Evolutionary conservation across 441 rosid species (phyloP).

Genomic region (Rhodomyrtus psidioides): DNA sequence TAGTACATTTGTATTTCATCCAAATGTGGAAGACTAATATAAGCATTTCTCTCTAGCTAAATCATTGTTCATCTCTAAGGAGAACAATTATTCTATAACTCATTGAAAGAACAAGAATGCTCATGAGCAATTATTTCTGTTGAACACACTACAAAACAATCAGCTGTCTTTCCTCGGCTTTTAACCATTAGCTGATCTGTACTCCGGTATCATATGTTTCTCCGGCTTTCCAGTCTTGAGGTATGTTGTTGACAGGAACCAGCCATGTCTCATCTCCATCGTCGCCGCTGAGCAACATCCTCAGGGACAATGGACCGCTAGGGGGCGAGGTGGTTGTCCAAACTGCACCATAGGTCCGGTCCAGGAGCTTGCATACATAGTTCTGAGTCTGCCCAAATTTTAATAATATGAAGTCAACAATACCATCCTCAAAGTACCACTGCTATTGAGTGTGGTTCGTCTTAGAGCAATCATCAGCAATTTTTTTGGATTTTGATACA

Average conservation of each 20-base stretch:
- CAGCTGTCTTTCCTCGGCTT: background rate
- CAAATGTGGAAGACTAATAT: background rate
- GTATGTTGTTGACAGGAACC: conserved; percentile 47
- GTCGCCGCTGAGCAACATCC: conserved; percentile 52
- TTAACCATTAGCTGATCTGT: conserved; percentile 21
- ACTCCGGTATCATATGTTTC: conserved; percentile 51
- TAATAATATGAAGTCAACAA: background rate
- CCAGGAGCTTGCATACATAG: conserved; percentile 52
- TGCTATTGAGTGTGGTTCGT: background rate
- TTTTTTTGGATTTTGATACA: background rate
- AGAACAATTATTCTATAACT: background rate
- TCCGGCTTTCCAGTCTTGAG: conserved; percentile 55
- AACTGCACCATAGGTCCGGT: conserved; percentile 51
- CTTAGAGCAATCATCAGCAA: background rate
- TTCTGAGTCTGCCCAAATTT: conserved; percentile 33
- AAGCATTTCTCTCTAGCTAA: background rate
- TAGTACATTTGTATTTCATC: background rate
- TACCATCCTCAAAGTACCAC: background rate
- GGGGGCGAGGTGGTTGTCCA: conserved; percentile 61
- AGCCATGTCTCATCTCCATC: conserved; percentile 57
- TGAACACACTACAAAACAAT: background rate
- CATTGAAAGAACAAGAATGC: background rate
- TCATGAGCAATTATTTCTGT: background rate
- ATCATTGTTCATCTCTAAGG: background rate
- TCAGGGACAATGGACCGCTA: conserved; percentile 39